Base-by-base conservation (phyloP, 2,329 filamentous ascomycete genomes). In the Aspergillus sp. region DNA sequence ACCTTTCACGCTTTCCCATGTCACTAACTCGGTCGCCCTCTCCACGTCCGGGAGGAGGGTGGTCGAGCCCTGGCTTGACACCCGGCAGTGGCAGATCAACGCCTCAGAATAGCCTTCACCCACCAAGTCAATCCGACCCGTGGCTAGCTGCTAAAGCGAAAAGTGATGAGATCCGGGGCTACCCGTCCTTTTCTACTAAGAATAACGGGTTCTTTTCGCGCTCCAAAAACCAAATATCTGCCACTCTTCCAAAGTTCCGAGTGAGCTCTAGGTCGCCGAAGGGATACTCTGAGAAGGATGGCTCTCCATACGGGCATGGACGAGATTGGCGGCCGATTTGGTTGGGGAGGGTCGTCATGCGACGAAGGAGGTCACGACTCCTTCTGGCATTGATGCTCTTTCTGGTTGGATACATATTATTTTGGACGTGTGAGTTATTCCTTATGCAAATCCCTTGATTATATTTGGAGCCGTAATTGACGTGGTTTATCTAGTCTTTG, bases 171-270 rank as follows among this genome's bases (percentile, higher is more conserved):
- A 84, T 90, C 59, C 86, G 87, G 70, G 86, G 88, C 58, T 91
- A 92, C 71, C 87, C 90, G 8, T 89, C 89, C 40, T 95, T 91
- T 76, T 87, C 87, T 61, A 92, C 88, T 9, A 87, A 89, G 67
- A 91, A 91, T 70, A 87, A 90, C 68, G 90, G 92, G 56, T 96
- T 96, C 81, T 93, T 97, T 75, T 87, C 86, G 57, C 86, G 90
- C 63, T 90, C 96, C 73, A 90, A 91, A 77, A 88, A 90, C 64
- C 88, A 84, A 63, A 82, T 97, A 67, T 95, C 90, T 4, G 88
- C 86, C 66, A 91, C 87, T 62, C 77, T 97, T 58, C 91, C 93
- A 7, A 83, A 84, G 23, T 93, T 95, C 73, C 83, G 85, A 63
- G 76, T 81, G 49, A 66, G 64, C 57, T 64, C 65, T 70, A 72